These are phyloP conservation scores for Astragalus membranaceus DNA, from an alignment of 306 rosid species.

Conservation along the genomic window DNA sequence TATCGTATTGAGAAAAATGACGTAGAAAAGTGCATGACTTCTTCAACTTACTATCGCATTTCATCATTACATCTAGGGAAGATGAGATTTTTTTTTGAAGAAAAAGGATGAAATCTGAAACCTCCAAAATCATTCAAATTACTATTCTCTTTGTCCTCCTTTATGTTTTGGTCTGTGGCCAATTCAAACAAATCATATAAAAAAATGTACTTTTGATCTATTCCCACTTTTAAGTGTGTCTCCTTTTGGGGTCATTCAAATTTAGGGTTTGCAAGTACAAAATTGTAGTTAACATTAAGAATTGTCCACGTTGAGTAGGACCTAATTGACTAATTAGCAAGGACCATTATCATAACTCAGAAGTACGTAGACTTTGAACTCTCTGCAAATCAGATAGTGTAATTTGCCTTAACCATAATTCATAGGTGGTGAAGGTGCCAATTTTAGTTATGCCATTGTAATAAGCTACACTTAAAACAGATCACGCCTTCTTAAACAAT, in stretches of 20 bases:
- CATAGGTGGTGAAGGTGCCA: not conserved
- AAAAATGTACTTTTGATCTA: slow-evolving; percentile 24
- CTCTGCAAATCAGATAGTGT: not conserved
- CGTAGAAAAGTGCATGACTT: no score
- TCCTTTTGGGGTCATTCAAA: slow-evolving; percentile 17
- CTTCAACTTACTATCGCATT: no score
- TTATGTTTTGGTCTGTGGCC: not conserved
- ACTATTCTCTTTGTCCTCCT: slow-evolving; percentile 11
- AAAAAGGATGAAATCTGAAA: not conserved
- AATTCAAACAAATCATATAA: slow-evolving; percentile 30
- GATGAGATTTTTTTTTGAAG: no score
- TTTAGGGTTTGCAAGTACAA: slow-evolving; percentile 40
- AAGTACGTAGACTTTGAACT: not conserved
- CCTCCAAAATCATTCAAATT: slow-evolving; percentile 13
- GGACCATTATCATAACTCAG: slow-evolving; percentile 2
- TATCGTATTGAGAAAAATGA: no score
- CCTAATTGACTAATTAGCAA: slow-evolving; percentile 11
- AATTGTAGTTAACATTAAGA: slow-evolving; percentile 31
- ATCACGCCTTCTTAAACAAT: not conserved
- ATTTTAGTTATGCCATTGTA: not conserved
- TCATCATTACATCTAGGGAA: no score
- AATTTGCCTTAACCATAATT: not conserved
- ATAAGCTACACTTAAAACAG: not conserved
- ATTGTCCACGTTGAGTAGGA: slow-evolving; percentile 35
- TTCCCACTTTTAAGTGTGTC: slow-evolving; percentile 37